Percentiles rank a stretch among this genome's conserved stretches.
phyloP scores from a whole-genome alignment of 768 basidiomycete species.

The Paxillus ammoniavirescens region DNA sequence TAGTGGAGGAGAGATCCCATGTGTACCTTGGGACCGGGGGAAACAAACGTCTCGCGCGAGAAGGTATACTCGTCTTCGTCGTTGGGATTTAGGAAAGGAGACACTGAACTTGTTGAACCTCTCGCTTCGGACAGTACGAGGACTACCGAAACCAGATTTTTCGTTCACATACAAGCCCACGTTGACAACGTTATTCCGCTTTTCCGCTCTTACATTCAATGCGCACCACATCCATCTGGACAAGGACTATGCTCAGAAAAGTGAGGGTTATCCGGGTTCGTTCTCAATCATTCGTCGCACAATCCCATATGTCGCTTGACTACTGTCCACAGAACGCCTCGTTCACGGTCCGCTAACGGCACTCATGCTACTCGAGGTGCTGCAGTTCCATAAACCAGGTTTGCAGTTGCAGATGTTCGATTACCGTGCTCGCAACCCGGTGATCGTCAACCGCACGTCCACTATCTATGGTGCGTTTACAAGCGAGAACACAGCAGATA shows the following conservation, averaged over 20 bases:
- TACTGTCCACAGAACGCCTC: slow-evolving; percentile 56
- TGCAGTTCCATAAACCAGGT: slow-evolving; percentile 48
- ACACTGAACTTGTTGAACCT: neutral
- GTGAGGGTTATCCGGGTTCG: slow-evolving; percentile 72
- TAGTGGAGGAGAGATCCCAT: slow-evolving; percentile 66
- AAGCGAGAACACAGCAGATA: slow-evolving; percentile 35
- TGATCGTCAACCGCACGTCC: slow-evolving; percentile 50
- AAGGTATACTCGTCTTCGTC: slow-evolving; percentile 37
- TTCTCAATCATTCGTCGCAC: neutral
- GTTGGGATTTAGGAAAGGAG: neutral
- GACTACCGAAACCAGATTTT: slow-evolving; percentile 53
- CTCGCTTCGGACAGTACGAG: slow-evolving; percentile 39
- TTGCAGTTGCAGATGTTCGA: slow-evolving; percentile 52
- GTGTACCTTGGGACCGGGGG: slow-evolving; percentile 52
- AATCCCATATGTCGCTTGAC: neutral
- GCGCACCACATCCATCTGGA: slow-evolving; percentile 85
- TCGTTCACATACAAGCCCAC: slow-evolving; percentile 67
- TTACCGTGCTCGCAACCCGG: slow-evolving; percentile 68
- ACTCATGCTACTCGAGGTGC: slow-evolving; percentile 69
- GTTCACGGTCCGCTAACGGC: slow-evolving; percentile 85
- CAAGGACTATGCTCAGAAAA: slow-evolving; percentile 61
- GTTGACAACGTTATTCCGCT: slow-evolving; percentile 75
- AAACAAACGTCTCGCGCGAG: slow-evolving; percentile 34
- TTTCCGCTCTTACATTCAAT: slow-evolving; percentile 85
- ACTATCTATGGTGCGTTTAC: slow-evolving; percentile 47